A percentile compares a stretch with the other conserved stretches of the same genome.
Conservation (phyloP, 345 rosid species). For the Linum usitatissimum region DNA sequence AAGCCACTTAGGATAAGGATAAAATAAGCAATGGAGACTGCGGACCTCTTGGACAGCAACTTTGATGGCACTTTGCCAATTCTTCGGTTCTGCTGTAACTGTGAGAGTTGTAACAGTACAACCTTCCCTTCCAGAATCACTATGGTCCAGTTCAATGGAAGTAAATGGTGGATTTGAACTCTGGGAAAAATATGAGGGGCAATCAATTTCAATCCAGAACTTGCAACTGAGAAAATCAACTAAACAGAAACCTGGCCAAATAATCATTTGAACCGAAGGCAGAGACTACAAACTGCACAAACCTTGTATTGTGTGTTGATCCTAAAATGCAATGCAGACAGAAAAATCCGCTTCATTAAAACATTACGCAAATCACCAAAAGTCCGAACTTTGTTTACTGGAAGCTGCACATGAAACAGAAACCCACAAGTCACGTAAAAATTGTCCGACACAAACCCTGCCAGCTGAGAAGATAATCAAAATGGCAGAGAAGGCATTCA, state of each 20-base stretch:
- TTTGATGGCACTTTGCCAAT: constrained; percentile 88
- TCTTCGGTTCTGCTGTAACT: constrained; percentile 93
- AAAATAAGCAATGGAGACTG: constrained; percentile 16
- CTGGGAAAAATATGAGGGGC: constrained; percentile 33
- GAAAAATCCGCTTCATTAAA: constrained; percentile 95
- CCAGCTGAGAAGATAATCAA: neutral
- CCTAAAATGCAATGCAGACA: constrained; percentile 96
- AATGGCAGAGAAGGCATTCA: neutral
- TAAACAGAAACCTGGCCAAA: neutral
- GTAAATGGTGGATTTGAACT: constrained; percentile 99
- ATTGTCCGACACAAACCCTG: neutral
- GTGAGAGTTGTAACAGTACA: constrained; percentile 99
- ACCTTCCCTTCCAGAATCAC: constrained; percentile 99
- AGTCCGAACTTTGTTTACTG: constrained; percentile 75
- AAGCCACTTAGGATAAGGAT: neutral
- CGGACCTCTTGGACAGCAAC: constrained; percentile 98
- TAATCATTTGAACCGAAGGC: neutral
- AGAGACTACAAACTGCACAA: neutral
- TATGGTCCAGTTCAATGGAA: constrained; percentile 96
- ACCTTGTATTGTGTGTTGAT: constrained; percentile 98
- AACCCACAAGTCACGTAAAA: constrained; percentile 6
- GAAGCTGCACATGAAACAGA: constrained; percentile 51
- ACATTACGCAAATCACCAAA: constrained; percentile 88
- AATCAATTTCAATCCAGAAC: neutral
- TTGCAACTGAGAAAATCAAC: neutral